phyloP scores from a whole-genome alignment of 1,139 yeast species.

The Taphrina betulina region DNA sequence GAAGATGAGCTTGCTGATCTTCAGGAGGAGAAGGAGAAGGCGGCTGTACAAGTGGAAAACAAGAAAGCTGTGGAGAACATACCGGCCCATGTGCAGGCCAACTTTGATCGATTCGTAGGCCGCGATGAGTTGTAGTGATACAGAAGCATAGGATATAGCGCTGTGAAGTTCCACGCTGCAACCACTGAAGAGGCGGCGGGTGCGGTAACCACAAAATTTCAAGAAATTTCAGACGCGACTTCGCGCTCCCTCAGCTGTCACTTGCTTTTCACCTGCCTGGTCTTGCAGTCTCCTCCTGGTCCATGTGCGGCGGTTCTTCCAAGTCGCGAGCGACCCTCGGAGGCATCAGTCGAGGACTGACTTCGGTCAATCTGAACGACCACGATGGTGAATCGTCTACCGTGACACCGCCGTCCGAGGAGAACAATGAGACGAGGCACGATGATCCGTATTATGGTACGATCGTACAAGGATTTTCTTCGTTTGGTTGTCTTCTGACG shows the following conservation, averaged over 20 bases:
- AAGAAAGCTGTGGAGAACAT: conserved; percentile 1
- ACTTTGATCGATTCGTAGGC: conserved; percentile 16
- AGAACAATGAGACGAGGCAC: not conserved
- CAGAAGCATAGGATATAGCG: no score
- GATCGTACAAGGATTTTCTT: no score
- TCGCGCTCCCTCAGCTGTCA: no score
- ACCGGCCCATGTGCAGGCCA: conserved; percentile 15
- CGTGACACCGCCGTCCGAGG: conserved; percentile 2
- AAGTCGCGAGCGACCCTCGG: not conserved
- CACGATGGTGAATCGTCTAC: conserved; percentile 5
- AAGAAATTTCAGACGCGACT: no score
- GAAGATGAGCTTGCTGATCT: not conserved
- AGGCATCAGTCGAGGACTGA: conserved; percentile 1
- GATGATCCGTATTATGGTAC: conserved; percentile 13
- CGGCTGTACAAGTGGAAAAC: not conserved
- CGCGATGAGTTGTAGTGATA: conserved; percentile 2
- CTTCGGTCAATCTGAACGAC: conserved; percentile 1
- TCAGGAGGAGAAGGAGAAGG: not conserved
- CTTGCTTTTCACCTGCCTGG: no score
- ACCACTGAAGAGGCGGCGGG: no score
- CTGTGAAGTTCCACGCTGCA: no score
- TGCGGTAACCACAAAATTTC: no score
- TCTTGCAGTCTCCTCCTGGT: no score
- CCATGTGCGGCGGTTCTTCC: conserved; percentile 1
- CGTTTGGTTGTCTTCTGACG: no score